phyloP scores from a whole-genome alignment of 73 alveolate genomes.

The Blepharisma japonicum region DNA sequence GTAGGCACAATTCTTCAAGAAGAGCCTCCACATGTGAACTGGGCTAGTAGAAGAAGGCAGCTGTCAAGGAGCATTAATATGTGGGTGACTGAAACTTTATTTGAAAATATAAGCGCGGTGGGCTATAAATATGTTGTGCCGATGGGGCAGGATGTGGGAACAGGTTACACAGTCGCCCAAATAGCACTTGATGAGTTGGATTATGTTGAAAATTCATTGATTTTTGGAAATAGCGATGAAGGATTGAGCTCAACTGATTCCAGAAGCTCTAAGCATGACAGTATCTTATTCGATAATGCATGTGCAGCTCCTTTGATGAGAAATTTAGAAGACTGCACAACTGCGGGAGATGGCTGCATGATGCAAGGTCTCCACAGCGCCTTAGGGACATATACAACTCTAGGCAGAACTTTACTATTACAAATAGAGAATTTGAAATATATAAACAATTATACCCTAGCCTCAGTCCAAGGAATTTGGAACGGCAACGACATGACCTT shows the following conservation, averaged over 20 bases:
- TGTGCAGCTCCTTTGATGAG: conserved; percentile 5
- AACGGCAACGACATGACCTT: background rate
- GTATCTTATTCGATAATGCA: background rate
- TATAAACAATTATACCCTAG: background rate
- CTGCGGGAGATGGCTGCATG: background rate
- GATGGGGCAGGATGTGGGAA: background rate
- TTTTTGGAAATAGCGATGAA: background rate
- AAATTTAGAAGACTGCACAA: background rate
- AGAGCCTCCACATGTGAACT: background rate
- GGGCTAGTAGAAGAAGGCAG: conserved; percentile 5
- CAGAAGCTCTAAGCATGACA: conserved; percentile 1
- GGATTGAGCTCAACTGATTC: background rate
- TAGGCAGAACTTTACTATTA: background rate
- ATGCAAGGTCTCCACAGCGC: conserved; percentile 1
- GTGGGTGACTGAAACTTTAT: background rate
- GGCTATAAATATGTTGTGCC: conserved; percentile 17
- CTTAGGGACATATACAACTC: background rate
- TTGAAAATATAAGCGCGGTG: background rate
- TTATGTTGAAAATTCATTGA: conserved; percentile 10
- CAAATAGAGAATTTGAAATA: background rate
- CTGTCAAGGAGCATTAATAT: background rate
- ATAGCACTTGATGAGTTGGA: background rate
- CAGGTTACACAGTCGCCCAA: background rate
- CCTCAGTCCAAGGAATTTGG: background rate
- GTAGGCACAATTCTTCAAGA: background rate